Base-by-base conservation (phyloP, 2,329 filamentous ascomycete species). In the Tolypocladium ovalisporum region DNA sequence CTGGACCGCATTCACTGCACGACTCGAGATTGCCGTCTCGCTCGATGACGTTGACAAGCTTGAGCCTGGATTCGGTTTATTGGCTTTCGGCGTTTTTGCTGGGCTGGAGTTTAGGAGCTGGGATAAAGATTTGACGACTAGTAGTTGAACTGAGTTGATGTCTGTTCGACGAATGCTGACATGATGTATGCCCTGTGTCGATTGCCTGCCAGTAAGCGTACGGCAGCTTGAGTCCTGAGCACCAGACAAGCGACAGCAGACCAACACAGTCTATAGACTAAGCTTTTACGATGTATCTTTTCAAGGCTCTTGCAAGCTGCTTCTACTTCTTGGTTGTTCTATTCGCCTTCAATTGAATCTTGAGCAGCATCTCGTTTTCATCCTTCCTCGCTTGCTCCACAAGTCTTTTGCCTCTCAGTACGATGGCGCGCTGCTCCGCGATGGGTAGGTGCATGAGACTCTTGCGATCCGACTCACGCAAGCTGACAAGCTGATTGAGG, bases 391-490 rank as follows among this genome's bases (percentile, higher is more conserved):
- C 54, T 22, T 55, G n/a, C 22, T 55, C 54, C 8, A 35, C 40
- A n/a, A 27, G 54, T 22, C 24, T 55, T 17, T 49, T 55, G 54
- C 54, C 40, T 22, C 32, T 35, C 32, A 55, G 15, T 1, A 55
- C 32, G 2, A 55, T 19, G 9, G 54, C 54, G 24, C 62, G 59
- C 37, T 66, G 64, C 24, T 60, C 39, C 0, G 61, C 59, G 1
- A 55, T 49, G 3, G 63, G 40, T 6, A 66, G 42, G 19, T 66
- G 61, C 34, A 62, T 40, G 24, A 66, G 47, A 12, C 62, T 66
- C 34, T 55, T 58, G 3, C 63, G 63, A 1, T 66, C 64, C 8
- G 54, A 36, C 8, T 17, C 40, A 22, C 54, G 39, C n/a, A 55
- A n/a, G 9, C 12, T 55, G 24, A 40, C 54, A 15, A 55, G 32